Percentiles rank a stretch among this genome's conserved stretches.
Evolutionary conservation across 2,329 filamentous ascomycete species (phyloP).

Genomic region (Colletotrichum godetiae): DNA sequence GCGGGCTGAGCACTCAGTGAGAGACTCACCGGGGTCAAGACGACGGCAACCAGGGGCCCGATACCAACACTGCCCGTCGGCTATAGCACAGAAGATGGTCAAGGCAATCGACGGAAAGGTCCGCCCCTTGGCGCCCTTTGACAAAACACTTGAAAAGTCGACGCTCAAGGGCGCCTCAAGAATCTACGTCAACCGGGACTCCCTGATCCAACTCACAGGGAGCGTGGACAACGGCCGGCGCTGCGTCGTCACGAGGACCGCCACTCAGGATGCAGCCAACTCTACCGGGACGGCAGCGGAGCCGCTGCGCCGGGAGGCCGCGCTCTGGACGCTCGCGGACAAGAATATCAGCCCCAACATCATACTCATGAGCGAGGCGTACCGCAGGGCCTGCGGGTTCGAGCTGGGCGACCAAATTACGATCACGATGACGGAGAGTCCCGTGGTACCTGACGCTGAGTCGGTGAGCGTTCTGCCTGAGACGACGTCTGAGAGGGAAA

Average conservation of each 20-base stretch:
- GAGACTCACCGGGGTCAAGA: not conserved
- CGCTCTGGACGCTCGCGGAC: slow-evolving; percentile 62
- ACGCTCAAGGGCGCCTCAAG: slow-evolving; percentile 57
- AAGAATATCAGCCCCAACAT: slow-evolving; percentile 75
- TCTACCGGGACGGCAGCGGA: slow-evolving; percentile 28
- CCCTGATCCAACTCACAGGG: slow-evolving; percentile 57
- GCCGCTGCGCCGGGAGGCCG: slow-evolving; percentile 54
- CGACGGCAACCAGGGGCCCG: not conserved
- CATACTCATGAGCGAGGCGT: slow-evolving; percentile 77
- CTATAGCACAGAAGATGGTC: slow-evolving; percentile 1
- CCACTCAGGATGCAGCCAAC: slow-evolving; percentile 36
- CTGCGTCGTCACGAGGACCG: slow-evolving; percentile 52
- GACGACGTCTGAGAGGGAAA: slow-evolving; percentile 28
- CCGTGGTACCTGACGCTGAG: slow-evolving; percentile 63
- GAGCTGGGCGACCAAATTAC: slow-evolving; percentile 74
- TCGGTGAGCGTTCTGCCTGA: slow-evolving; percentile 52
- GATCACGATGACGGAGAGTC: slow-evolving; percentile 68
- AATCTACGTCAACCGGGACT: slow-evolving; percentile 60
- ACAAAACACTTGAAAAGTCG: slow-evolving; percentile 54
- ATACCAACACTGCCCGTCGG: not conserved
- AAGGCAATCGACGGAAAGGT: slow-evolving; percentile 45
- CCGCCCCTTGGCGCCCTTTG: slow-evolving; percentile 50
- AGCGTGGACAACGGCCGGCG: slow-evolving; percentile 54
- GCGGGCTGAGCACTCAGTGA: not conserved
- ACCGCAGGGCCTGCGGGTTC: slow-evolving; percentile 79